Evolutionary conservation across 139 green algal species (phyloP).

Genomic region (Spirogloea muscicola): DNA sequence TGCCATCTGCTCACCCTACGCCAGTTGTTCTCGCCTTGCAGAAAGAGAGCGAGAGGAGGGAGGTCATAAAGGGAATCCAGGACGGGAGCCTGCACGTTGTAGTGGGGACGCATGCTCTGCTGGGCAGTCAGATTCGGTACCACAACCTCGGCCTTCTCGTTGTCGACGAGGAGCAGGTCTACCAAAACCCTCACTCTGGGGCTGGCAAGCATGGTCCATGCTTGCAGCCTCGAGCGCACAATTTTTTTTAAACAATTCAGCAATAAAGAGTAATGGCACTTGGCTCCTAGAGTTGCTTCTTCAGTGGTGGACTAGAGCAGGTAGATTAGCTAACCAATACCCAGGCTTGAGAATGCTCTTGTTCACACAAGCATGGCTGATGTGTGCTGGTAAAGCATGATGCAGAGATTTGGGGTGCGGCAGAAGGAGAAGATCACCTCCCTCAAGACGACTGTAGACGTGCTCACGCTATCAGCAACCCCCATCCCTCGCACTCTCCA

Average conservation of each 20-base stretch:
- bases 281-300: too few species aligned
- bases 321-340: too few species aligned
- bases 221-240: too few species aligned
- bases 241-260: too few species aligned
- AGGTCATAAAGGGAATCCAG: conserved; percentile 25
- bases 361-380: too few species aligned
- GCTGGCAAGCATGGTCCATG: too few species aligned
- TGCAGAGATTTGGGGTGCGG: conserved; percentile 53
- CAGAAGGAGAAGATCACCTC: conserved; percentile 54
- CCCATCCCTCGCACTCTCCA: conserved; percentile 57
- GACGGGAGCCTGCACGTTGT: conserved; percentile 38
- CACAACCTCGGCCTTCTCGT: conserved; percentile 51
- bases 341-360: too few species aligned
- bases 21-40: background rate
- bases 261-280: too few species aligned
- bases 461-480: conserved; percentile 55
- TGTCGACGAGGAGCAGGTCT: conserved; percentile 57
- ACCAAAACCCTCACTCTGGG: too few species aligned
- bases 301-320: too few species aligned
- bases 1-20: background rate
- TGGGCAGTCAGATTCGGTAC: conserved; percentile 37
- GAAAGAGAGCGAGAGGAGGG: conserved; percentile 44
- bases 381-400: too few species aligned
- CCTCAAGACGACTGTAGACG: conserved; percentile 50
- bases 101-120: conserved; percentile 51